These are phyloP conservation scores for Stagonosporopsis cucurbitacearum DNA, from an alignment of 2,329 filamentous ascomycete genomes.

Conservation along the genomic window DNA sequence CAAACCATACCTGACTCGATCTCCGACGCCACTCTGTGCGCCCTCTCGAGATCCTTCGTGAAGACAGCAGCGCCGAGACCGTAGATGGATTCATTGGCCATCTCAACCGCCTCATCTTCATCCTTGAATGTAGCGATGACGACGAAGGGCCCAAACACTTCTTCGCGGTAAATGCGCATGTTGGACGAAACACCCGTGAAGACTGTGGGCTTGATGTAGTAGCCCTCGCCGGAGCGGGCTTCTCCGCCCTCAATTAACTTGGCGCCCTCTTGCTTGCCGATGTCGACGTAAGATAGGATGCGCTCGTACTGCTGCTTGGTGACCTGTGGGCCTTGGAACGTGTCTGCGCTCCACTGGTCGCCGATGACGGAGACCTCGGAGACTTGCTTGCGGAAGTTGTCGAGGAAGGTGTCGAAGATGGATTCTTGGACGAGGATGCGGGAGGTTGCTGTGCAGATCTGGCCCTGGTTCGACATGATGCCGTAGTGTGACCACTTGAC, in stretches of 20 bases:
- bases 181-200: conserved; percentile 34
- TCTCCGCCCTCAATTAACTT: conserved; percentile 58
- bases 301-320: conserved; percentile 54
- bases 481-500: conserved; percentile 44
- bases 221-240: conserved; percentile 49
- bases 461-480: conserved; percentile 48
- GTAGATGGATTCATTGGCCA: conserved; percentile 17
- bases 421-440: conserved; percentile 49
- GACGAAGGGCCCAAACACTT: conserved; percentile 16
- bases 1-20: conserved; percentile 51
- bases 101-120: conserved; percentile 15
- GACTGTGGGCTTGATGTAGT: conserved; percentile 46
- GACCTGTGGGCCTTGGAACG: conserved; percentile 55
- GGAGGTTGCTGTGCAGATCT: conserved; percentile 49
- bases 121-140: conserved; percentile 15
- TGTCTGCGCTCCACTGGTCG: conserved; percentile 51
- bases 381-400: conserved; percentile 51
- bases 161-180: conserved; percentile 16
- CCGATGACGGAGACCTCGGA: conserved; percentile 33
- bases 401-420: conserved; percentile 33
- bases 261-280: conserved; percentile 56
- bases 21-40: conserved; percentile 49
- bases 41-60: conserved; percentile 58
- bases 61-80: conserved; percentile 74
- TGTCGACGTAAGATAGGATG: conserved; percentile 52